Percentiles rank a stretch among this genome's conserved stretches.
Evolutionary conservation across 495 filamentous ascomycete genomes (phyloP).

Genomic region (Penicillium robsamsonii): DNA sequence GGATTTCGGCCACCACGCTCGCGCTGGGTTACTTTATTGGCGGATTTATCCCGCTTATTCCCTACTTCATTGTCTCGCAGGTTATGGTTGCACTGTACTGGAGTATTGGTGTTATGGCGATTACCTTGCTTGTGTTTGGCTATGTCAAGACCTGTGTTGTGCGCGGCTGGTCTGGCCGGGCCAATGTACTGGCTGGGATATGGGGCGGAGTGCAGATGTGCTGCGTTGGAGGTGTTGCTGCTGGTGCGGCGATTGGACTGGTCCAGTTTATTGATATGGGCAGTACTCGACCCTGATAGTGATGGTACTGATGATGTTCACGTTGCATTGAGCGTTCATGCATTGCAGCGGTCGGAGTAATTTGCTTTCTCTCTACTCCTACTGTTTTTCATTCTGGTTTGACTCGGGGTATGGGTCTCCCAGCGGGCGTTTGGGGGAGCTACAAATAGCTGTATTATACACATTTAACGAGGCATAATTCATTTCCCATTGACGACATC

Average conservation of each 20-base stretch:
- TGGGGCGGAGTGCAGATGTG: constrained; percentile 62
- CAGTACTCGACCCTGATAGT: constrained; percentile 11
- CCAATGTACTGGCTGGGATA: constrained; percentile 42
- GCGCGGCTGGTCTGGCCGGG: constrained; percentile 36
- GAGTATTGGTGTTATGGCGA: constrained; percentile 66
- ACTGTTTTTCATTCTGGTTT: not conserved
- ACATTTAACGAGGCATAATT: constrained; percentile 1
- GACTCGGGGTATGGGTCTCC: not conserved
- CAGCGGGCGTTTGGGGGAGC: not conserved
- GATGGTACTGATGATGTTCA: not conserved
- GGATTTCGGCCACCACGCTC: constrained; percentile 60
- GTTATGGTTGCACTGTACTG: constrained; percentile 60
- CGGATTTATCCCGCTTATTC: constrained; percentile 67
- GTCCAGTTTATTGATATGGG: constrained; percentile 47
- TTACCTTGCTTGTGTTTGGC: constrained; percentile 69
- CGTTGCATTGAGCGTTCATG: constrained; percentile 5
- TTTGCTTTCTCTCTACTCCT: constrained; percentile 3
- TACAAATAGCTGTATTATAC: not conserved
- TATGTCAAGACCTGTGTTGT: constrained; percentile 64
- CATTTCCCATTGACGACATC: not conserved
- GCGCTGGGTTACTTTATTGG: constrained; percentile 70
- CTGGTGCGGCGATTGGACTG: constrained; percentile 61
- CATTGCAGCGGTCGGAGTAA: not conserved
- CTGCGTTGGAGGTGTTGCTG: constrained; percentile 63
- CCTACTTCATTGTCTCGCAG: constrained; percentile 63